Conservation (phyloP, 2,329 filamentous ascomycete species). For the Zymoseptoria brevis region DNA sequence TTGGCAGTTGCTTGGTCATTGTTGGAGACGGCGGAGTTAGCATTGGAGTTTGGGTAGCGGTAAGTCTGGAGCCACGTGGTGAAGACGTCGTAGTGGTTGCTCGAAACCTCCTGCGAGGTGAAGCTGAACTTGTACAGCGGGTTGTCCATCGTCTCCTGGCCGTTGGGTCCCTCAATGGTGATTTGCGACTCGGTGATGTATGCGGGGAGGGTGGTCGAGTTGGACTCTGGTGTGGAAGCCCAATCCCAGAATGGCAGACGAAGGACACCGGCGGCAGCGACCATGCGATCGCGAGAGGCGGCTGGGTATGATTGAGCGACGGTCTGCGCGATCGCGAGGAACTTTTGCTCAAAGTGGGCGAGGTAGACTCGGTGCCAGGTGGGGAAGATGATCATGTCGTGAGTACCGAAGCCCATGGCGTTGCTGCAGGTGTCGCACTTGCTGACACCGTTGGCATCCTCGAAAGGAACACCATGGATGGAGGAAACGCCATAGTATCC, state of each 20-base stretch:
- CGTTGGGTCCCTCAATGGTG: slow-evolving; percentile 13
- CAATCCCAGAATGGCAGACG: slow-evolving; percentile 17
- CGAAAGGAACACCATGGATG: slow-evolving; percentile 15
- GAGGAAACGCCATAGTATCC: background rate
- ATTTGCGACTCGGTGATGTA: slow-evolving; percentile 15
- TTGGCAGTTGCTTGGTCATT: slow-evolving; percentile 9
- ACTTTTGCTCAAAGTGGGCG: slow-evolving; percentile 24
- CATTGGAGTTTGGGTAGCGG: slow-evolving; percentile 18
- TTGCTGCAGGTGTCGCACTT: slow-evolving; percentile 16
- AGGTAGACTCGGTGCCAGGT: slow-evolving; percentile 24
- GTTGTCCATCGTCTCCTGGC: slow-evolving; percentile 15
- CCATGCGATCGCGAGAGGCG: slow-evolving; percentile 11
- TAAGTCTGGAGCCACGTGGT: slow-evolving; percentile 18
- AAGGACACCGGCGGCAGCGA: slow-evolving; percentile 16
- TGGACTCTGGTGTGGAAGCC: slow-evolving; percentile 8
- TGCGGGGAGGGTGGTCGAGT: slow-evolving; percentile 12
- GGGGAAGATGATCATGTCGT: slow-evolving; percentile 24
- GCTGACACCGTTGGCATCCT: slow-evolving; percentile 18
- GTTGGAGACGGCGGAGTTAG: slow-evolving; percentile 11
- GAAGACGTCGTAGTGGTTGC: slow-evolving; percentile 19
- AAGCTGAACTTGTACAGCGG: slow-evolving; percentile 17
- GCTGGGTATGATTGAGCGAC: slow-evolving; percentile 17
- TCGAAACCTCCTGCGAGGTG: slow-evolving; percentile 4
- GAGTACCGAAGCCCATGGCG: slow-evolving; percentile 23
- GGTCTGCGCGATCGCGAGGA: slow-evolving; percentile 17